Percentiles rank a stretch among this genome's conserved stretches.
These are phyloP conservation scores for Plasmodium vivax DNA, from an alignment of 169 alveolate species.

Conservation along the genomic window DNA sequence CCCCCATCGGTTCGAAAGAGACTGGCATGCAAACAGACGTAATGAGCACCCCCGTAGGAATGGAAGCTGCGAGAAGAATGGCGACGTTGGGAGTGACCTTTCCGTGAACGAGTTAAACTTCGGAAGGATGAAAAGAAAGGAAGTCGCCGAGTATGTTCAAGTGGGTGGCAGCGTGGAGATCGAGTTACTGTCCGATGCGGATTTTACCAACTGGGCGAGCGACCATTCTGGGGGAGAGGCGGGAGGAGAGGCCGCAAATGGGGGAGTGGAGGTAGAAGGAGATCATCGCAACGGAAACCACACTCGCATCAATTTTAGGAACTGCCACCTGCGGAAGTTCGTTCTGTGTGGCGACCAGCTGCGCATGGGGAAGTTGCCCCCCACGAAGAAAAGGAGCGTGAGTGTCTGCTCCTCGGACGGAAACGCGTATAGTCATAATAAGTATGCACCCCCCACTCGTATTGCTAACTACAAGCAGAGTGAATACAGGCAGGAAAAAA, in stretches of 20 bases:
- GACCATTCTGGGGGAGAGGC: neutral
- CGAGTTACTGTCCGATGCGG: constrained; percentile 24
- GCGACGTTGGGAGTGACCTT: constrained; percentile 22
- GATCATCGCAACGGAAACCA: neutral
- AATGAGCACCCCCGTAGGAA: neutral
- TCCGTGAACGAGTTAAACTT: neutral
- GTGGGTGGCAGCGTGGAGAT: neutral
- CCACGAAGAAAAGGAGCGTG: neutral
- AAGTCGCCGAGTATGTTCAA: constrained; percentile 4
- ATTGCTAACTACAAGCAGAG: neutral
- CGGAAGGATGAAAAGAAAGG: neutral
- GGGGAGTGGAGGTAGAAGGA: neutral
- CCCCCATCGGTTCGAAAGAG: neutral
- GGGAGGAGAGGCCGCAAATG: neutral
- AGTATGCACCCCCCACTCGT: neutral
- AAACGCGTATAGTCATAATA: neutral
- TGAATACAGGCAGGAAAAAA: neutral
- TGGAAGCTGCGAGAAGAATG: neutral
- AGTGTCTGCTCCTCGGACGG: neutral
- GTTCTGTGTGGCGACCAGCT: constrained; percentile 1
- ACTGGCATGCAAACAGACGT: neutral
- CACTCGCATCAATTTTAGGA: constrained; percentile 15
- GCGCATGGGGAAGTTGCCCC: neutral
- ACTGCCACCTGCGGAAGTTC: constrained; percentile 8
- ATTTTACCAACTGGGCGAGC: constrained; percentile 13